These are phyloP conservation scores for Aspergillus melleus DNA, from an alignment of 2,329 filamentous ascomycete genomes.

Conservation along the genomic window DNA sequence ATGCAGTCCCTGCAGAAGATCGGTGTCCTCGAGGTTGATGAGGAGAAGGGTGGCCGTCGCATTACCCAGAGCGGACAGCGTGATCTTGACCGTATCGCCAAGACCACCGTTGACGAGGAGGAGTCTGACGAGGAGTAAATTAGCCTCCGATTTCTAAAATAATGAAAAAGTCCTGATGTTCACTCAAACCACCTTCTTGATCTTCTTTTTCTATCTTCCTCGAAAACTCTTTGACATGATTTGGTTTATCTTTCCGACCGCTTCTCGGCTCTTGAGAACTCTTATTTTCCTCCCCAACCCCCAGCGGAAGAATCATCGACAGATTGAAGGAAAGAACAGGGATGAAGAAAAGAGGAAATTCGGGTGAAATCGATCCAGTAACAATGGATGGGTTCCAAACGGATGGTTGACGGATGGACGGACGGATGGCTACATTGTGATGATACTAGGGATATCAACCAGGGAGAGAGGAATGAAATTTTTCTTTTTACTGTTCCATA, in stretches of 20 bases:
- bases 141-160: conserved; percentile 29
- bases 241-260: not conserved
- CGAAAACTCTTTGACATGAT: not conserved
- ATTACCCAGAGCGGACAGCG: conserved; percentile 98
- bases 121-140: conserved; percentile 47
- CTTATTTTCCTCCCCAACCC: not conserved
- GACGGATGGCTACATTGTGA: conserved; percentile 6
- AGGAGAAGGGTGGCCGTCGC: conserved; percentile 97
- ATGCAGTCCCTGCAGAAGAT: conserved; percentile 99
- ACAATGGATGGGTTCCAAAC: conserved; percentile 3
- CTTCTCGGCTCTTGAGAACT: not conserved
- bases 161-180: conserved; percentile 29
- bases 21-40: conserved; percentile 93
- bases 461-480: conserved; percentile 21
- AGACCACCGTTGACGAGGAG: conserved; percentile 61
- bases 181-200: conserved; percentile 9
- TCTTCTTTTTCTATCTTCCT: not conserved
- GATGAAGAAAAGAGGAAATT: not conserved
- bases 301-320: not conserved
- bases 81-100: conserved; percentile 95
- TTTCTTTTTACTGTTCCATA: conserved; percentile 28
- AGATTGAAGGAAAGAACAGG: not conserved
- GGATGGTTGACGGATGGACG: not conserved
- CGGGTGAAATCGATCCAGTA: conserved; percentile 5
- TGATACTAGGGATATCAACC: conserved; percentile 8